A percentile compares a stretch with the other conserved stretches of the same genome.
phyloP scores from a whole-genome alignment of 768 basidiomycete genomes.

The Rhodotorula sphaerocarpa region DNA sequence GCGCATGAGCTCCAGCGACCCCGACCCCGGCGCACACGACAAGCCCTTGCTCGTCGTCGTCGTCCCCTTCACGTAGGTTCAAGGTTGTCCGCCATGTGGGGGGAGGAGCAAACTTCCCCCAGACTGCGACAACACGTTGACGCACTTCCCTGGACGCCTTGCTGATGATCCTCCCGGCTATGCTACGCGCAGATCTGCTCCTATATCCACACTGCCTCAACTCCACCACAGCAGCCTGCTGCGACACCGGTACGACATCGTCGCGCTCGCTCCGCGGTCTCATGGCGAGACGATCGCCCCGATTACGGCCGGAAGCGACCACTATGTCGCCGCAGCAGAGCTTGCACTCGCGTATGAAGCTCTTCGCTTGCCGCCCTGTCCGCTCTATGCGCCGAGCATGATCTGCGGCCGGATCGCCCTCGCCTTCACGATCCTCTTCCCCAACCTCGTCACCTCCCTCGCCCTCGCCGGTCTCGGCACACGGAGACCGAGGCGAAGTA shows the following conservation, averaged over 20 bases:
- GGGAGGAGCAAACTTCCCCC: too few relatives aligned
- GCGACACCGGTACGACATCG: not conserved
- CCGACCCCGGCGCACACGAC: not conserved
- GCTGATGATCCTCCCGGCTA: too few relatives aligned
- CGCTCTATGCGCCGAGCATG: not conserved
- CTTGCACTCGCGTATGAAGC: conserved; percentile 14
- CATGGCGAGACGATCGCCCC: not conserved
- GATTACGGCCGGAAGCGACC: not conserved
- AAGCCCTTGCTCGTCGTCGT: conserved; percentile 4
- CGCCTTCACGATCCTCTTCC: conserved; percentile 7
- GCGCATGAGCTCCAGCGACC: not conserved
- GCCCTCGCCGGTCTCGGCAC: not conserved
- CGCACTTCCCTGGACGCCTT: too few relatives aligned
- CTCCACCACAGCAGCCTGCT: not conserved
- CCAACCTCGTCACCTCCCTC: not conserved
- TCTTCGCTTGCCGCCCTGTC: not conserved
- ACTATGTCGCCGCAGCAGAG: conserved; percentile 8
- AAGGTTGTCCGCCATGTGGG: too few relatives aligned
- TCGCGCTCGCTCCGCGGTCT: conserved; percentile 3
- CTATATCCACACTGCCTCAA: not conserved
- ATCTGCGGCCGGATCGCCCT: conserved; percentile 3
- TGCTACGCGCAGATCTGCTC: not conserved
- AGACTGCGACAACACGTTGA: not conserved
- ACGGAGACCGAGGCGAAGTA: not conserved
- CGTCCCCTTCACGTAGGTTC: conserved; percentile 1